Base-by-base conservation (phyloP, 192 early-diverging fungal genomes). In the Lunasporangiospora selenospora region DNA sequence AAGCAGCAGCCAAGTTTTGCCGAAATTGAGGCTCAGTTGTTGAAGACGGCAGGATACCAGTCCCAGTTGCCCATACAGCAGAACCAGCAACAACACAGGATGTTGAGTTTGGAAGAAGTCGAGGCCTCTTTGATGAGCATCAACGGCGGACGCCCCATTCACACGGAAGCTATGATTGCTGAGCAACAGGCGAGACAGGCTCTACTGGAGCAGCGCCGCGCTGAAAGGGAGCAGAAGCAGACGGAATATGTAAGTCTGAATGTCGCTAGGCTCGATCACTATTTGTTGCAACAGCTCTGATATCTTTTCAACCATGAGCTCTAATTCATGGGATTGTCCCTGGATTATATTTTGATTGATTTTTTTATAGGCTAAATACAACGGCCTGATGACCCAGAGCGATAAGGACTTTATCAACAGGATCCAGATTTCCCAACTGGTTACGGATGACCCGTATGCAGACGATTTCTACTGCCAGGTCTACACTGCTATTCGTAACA, bases 391-490 rank as follows among this genome's bases (percentile, higher is more conserved):
- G 97, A 90, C 90, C 8, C 87, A 90, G 58, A 85, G 87, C 54
- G 96, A 99, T 80, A 98, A 96, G 81, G 95, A 99, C 51, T 86
- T 89, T 33, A 93, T 99, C 75, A 87, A 95, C 38, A 87, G 90
- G 41, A 95, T 98, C 55, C 97, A 99, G 77, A 88, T 99, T 31
- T 89, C 92, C 31, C 95, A 98, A 77, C 84, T 99, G 31, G 93
- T 95, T 3, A 90, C 92, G 3, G 94, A 94, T 46, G 93, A 97
- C 67, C 97, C 97, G 26, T 90, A 87, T 23, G 81, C 87, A 6
- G 96, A 97, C 55, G 97, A 99, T 62, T 99, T 97, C 67, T 99
- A 99, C 77, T 95, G 90, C 76, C 93, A 97, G 62, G 89, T 97
- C 45, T 95, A 90, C 80, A 88, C 88, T 27, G 84, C 90, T 24